phyloP scores from a whole-genome alignment of 768 basidiomycete genomes.

The Collybia sordida region DNA sequence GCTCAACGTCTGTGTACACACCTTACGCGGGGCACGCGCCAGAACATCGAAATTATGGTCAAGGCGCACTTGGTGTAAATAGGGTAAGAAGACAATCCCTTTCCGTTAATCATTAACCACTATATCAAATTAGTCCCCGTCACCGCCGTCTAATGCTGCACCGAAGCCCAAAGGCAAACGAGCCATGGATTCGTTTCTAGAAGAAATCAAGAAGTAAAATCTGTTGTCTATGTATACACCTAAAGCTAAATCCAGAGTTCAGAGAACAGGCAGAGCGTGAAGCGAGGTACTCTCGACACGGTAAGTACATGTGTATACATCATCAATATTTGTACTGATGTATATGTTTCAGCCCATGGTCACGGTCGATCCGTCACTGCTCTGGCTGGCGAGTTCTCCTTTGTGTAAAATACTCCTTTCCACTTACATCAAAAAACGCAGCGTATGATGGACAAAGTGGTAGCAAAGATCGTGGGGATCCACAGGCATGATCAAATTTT shows the following conservation, averaged over 20 bases:
- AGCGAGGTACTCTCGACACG: conserved; percentile 72
- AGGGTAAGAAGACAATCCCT: conserved; percentile 9
- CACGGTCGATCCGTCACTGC: conserved; percentile 82
- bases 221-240: not conserved
- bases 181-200: conserved; percentile 94
- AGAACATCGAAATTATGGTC: conserved; percentile 10
- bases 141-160: conserved; percentile 45
- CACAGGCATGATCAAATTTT: conserved; percentile 52
- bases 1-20: conserved; percentile 48
- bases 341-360: conserved; percentile 43
- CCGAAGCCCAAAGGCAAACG: conserved; percentile 90
- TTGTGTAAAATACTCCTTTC: conserved; percentile 10
- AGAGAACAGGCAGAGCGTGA: conserved; percentile 95
- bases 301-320: conserved; percentile 28
- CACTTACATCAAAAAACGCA: conserved; percentile 12
- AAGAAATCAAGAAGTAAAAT: conserved; percentile 88
- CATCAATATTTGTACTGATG: not conserved
- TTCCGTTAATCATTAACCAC: conserved; percentile 1
- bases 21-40: conserved; percentile 32
- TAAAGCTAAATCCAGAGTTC: conserved; percentile 8
- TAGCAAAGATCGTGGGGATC: conserved; percentile 86
- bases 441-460: conserved; percentile 92
- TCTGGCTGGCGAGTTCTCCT: conserved; percentile 64
- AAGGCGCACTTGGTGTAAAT: conserved; percentile 5
- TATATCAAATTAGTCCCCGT: conserved; percentile 43